Conservation (phyloP, 768 basidiomycete species). For the Leccinellum rugosiceps region DNA sequence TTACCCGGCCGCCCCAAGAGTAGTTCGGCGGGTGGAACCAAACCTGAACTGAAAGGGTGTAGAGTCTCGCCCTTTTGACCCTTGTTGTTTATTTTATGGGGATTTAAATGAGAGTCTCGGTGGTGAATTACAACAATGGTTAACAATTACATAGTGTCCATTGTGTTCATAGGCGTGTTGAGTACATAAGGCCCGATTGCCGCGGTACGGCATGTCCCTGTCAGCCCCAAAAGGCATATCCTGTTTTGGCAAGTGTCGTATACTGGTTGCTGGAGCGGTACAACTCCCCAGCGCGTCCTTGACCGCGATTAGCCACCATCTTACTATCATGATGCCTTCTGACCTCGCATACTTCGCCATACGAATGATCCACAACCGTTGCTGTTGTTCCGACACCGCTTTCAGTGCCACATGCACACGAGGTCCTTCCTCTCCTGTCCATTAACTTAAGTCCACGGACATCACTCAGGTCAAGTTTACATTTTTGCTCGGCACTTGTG, state of each 20-base stretch:
- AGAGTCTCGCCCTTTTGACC: neutral
- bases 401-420: slow-evolving; percentile 35
- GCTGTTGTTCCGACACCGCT: slow-evolving; percentile 28
- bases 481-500: slow-evolving; percentile 32
- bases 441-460: slow-evolving; percentile 41
- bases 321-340: slow-evolving; percentile 5
- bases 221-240: slow-evolving; percentile 25
- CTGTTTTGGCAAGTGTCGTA: slow-evolving; percentile 17
- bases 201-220: slow-evolving; percentile 28
- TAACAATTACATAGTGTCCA: slow-evolving; percentile 5
- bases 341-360: slow-evolving; percentile 10
- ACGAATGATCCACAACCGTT: slow-evolving; percentile 19
- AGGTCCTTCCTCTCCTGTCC: slow-evolving; percentile 34
- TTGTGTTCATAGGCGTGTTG: neutral
- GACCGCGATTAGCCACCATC: slow-evolving; percentile 14
- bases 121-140: neutral
- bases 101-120: neutral
- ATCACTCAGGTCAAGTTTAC: slow-evolving; percentile 29
- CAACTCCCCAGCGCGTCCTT: slow-evolving; percentile 1
- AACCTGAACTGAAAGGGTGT: neutral
- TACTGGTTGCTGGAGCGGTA: neutral
- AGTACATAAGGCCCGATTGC: slow-evolving; percentile 31
- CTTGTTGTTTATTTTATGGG: neutral
- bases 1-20: neutral
- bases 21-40: neutral